These are phyloP conservation scores for Volvox africanus DNA, from an alignment of 139 green algal species.

Conservation along the genomic window DNA sequence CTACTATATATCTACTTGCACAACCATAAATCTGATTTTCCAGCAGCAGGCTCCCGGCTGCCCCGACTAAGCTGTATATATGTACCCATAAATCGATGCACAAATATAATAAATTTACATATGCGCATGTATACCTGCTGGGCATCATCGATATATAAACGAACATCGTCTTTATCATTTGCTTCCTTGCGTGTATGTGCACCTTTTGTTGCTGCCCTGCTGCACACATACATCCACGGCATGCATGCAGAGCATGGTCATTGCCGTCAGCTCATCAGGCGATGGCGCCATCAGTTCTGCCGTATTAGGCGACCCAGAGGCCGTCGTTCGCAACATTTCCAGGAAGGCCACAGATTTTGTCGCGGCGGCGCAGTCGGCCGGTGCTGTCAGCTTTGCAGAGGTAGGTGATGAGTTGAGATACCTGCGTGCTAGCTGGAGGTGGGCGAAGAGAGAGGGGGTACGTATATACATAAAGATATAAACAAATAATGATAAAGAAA, in stretches of 20 bases:
- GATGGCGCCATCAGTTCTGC: not conserved
- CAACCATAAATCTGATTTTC: too few species aligned
- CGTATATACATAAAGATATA: not conserved
- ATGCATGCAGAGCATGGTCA: not conserved
- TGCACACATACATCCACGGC: not conserved
- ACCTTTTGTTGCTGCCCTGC: not conserved
- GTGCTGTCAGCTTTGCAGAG: not conserved
- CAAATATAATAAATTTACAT: too few species aligned
- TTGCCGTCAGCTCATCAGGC: not conserved
- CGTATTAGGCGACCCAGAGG: not conserved
- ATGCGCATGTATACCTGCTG: not conserved
- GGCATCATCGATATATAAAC: not conserved
- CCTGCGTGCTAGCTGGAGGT: not conserved
- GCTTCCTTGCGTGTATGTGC: not conserved
- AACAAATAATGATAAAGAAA: not conserved
- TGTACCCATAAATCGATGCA: too few species aligned
- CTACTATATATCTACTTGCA: too few species aligned
- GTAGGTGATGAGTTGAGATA: not conserved
- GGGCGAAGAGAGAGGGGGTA: not conserved
- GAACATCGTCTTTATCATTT: not conserved
- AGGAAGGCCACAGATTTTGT: not conserved
- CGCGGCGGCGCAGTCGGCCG: not conserved
- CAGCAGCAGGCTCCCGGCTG: too few species aligned
- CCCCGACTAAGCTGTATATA: not conserved
- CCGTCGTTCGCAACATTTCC: not conserved